phyloP scores from a whole-genome alignment of 2,329 filamentous ascomycete genomes.

The Talaromyces sp. region DNA sequence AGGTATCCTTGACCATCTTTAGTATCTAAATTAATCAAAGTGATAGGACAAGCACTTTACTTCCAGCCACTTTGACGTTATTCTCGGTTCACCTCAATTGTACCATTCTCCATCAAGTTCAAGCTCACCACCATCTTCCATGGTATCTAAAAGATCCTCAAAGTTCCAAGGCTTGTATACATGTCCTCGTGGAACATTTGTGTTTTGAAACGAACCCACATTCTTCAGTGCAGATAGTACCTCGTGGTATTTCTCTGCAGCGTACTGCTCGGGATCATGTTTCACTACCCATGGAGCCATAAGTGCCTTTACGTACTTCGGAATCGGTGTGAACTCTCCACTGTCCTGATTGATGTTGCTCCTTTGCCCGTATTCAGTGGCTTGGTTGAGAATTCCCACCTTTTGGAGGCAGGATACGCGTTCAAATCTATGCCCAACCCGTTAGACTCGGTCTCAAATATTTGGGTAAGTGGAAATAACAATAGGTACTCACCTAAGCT shows the following conservation, averaged over 20 bases:
- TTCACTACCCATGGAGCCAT: slow-evolving; percentile 20
- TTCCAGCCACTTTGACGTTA: no score
- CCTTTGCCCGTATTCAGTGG: slow-evolving; percentile 12
- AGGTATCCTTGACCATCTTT: not conserved
- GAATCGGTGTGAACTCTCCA: not conserved
- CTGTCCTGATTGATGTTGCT: not conserved
- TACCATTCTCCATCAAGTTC: slow-evolving; percentile 13
- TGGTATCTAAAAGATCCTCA: slow-evolving; percentile 16
- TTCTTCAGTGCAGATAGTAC: slow-evolving; percentile 23
- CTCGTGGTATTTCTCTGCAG: slow-evolving; percentile 26
- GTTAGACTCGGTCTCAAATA: not conserved
- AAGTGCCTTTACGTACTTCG: slow-evolving; percentile 10
- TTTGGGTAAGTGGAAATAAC: no score
- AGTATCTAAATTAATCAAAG: no score
- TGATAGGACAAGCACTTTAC: not conserved
- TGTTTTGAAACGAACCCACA: slow-evolving; percentile 28
- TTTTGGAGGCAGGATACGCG: slow-evolving; percentile 16
- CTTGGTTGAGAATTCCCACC: slow-evolving; percentile 14
- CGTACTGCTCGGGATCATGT: slow-evolving; percentile 24
- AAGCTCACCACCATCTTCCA: slow-evolving; percentile 10
- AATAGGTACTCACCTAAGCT: not conserved
- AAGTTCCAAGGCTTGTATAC: slow-evolving; percentile 30
- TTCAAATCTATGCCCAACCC: not conserved
- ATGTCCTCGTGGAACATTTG: slow-evolving; percentile 29
- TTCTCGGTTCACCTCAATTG: not conserved